Evolutionary conservation across 495 filamentous ascomycete genomes (phyloP).

Genomic region (Trichoderma virens): DNA sequence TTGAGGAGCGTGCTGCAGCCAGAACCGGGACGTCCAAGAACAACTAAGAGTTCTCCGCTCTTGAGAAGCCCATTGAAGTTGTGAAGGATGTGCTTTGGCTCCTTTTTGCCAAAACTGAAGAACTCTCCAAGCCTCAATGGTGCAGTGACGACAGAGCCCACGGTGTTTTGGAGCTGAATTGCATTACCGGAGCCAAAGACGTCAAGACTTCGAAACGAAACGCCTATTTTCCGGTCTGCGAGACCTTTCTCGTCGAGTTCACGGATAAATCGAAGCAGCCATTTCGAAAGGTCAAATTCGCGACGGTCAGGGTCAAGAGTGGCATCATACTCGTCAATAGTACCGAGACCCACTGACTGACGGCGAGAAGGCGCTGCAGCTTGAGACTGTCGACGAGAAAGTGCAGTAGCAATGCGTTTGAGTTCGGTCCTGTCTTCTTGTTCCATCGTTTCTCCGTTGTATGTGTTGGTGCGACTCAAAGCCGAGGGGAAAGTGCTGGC

Average conservation of each 20-base stretch:
- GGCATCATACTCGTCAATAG: conserved; percentile 10
- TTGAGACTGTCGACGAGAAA: conserved; percentile 16
- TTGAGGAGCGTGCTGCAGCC: conserved; percentile 57
- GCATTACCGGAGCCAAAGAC: conserved; percentile 48
- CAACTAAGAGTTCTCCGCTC: conserved; percentile 72
- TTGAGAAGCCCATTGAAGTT: conserved; percentile 66
- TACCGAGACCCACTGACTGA: background rate
- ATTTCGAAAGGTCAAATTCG: conserved; percentile 20
- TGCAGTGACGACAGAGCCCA: conserved; percentile 39
- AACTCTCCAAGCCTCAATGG: conserved; percentile 42
- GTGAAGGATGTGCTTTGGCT: conserved; percentile 51
- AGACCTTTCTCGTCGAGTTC: conserved; percentile 32
- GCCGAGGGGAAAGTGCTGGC: background rate
- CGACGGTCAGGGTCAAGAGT: conserved; percentile 19
- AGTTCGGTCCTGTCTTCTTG: conserved; percentile 17
- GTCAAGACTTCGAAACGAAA: conserved; percentile 45
- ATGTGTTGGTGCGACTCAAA: background rate
- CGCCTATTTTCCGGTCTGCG: conserved; percentile 28
- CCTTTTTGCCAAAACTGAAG: conserved; percentile 25
- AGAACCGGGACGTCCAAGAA: conserved; percentile 64
- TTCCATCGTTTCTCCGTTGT: conserved; percentile 12
- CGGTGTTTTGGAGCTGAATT: conserved; percentile 50
- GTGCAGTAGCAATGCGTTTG: conserved; percentile 19
- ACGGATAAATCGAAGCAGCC: conserved; percentile 18
- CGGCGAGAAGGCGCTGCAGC: background rate